phyloP scores from a whole-genome alignment of 2,329 filamentous ascomycete genomes.

The Epichloe amarillans region DNA sequence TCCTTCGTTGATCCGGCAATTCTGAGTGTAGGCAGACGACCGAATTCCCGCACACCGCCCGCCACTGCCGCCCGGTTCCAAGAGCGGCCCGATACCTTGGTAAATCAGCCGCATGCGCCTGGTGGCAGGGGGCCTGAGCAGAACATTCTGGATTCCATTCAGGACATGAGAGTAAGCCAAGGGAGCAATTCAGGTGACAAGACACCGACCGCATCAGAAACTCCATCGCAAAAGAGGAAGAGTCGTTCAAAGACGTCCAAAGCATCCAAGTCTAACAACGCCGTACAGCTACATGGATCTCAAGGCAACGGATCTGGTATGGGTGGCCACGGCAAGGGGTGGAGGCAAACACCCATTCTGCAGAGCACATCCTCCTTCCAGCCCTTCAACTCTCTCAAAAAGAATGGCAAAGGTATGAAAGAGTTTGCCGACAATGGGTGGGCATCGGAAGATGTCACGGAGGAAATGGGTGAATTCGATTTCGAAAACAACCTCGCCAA shows the following conservation, averaged over 20 bases:
- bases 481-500: conserved; percentile 82
- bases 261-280: conserved; percentile 16
- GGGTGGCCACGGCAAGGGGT: conserved; percentile 36
- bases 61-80: conserved; percentile 7
- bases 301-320: conserved; percentile 11
- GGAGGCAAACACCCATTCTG: conserved; percentile 46
- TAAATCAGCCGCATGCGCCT: neutral
- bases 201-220: conserved; percentile 10
- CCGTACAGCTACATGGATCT: conserved; percentile 15
- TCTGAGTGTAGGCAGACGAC: conserved; percentile 47
- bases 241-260: conserved; percentile 19
- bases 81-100: conserved; percentile 5
- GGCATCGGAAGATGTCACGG: conserved; percentile 92
- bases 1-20: conserved; percentile 74
- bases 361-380: conserved; percentile 50
- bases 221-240: conserved; percentile 19
- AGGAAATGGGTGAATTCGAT: conserved; percentile 90
- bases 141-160: conserved; percentile 15
- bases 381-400: conserved; percentile 49
- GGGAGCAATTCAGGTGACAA: conserved; percentile 10
- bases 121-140: conserved; percentile 11
- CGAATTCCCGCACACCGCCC: conserved; percentile 17
- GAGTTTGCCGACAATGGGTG: conserved; percentile 58
- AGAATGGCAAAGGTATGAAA: conserved; percentile 32
- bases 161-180: conserved; percentile 11